Base-by-base conservation (phyloP, 202 grass and related monocot species). In the Schoenoplectus triqueter region DNA sequence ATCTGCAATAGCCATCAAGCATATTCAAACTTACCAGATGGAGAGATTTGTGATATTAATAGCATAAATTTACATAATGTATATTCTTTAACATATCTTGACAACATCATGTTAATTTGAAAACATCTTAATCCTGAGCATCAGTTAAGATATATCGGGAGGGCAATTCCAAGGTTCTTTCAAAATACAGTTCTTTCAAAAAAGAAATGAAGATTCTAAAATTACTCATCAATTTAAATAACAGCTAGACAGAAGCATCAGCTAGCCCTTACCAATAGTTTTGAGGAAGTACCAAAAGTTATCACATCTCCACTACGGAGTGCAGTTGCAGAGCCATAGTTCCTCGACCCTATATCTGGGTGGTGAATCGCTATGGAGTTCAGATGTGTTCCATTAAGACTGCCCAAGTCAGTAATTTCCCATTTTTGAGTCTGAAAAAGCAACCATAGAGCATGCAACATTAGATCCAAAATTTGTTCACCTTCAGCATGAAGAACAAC, bases 331-430 rank as follows among this genome's bases (percentile, higher is more conserved):
- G 81, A 61, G 84, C 94, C 88, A 87, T 83, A 86, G 73, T 86
- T 76, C 73, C 94, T 97, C 40, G 94, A 93, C 51, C 83, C 86
- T 81, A 61, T 64, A 89, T 92, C 71, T n/a, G 86, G 87, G 80
- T 97, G 88, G 75, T 92, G 86, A 86, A 97, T 77, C 0, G 68
- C 73, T 44, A 79, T 80, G 64, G 89, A 90, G 73, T 97, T 97
- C 85, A 97, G 66, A 69, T 84, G 92, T 63, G 94, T 97, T 65
- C 94, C 94, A 75, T 97, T 97, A 86, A 97, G 92, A 86, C 94
- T 97, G 80, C 94, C 94, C 88, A 93, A 82, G 83, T 97, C 94
- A 50, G 91, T 89, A 78, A 97, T 86, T 72, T 97, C 94, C 94
- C 94, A 97, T 88, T 87, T 92, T 74, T 66, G 20, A 76, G 71